Conservation (phyloP, 495 filamentous ascomycete genomes). For the Halenospora varia region DNA sequence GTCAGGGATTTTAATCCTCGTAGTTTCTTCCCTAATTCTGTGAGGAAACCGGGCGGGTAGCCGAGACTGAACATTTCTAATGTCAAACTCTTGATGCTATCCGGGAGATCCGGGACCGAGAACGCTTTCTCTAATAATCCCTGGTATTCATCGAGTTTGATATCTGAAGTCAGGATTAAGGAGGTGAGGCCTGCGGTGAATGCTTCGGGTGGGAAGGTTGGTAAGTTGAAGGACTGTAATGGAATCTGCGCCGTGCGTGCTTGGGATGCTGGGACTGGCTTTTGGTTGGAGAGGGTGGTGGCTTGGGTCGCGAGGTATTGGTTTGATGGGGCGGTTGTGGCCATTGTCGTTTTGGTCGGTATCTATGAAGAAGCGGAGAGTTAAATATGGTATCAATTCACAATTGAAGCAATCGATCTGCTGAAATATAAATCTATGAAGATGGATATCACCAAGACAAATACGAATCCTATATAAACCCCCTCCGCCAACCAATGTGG, state of each 20-base stretch:
- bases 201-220: conserved; percentile 49
- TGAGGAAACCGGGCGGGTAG: conserved; percentile 36
- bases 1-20: conserved; percentile 32
- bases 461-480: too few relatives aligned
- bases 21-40: conserved; percentile 22
- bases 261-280: conserved; percentile 30
- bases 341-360: neutral
- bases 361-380: neutral
- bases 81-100: conserved; percentile 30
- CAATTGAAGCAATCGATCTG: too few relatives aligned
- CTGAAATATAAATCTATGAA: too few relatives aligned
- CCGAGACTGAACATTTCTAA: conserved; percentile 41
- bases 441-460: too few relatives aligned
- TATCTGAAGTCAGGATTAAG: conserved; percentile 20
- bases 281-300: conserved; percentile 25
- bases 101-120: conserved; percentile 19
- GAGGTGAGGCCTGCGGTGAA: conserved; percentile 20
- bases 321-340: conserved; percentile 1
- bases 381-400: too few relatives aligned
- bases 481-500: too few relatives aligned
- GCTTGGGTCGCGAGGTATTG: conserved; percentile 7
- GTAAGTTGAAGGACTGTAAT: conserved; percentile 35
- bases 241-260: conserved; percentile 34
- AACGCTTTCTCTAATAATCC: conserved; percentile 5
- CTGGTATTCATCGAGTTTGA: conserved; percentile 18